A percentile compares a stretch with the other conserved stretches of the same genome.
These are phyloP conservation scores for Hippophae rhamnoides DNA, from an alignment of 306 rosid genomes.

Conservation along the genomic window DNA sequence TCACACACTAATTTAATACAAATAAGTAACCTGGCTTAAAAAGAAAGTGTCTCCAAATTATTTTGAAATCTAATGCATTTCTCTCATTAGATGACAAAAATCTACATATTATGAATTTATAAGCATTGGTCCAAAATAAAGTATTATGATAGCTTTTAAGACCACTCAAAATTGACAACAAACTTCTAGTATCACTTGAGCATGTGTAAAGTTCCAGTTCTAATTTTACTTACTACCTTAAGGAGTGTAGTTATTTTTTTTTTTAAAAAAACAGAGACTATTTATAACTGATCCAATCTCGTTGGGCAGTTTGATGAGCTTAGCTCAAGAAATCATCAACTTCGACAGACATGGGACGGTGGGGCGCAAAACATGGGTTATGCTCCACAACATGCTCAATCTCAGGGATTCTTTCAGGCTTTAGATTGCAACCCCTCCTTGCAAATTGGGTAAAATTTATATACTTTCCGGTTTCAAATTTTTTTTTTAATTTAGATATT, in stretches of 20 bases:
- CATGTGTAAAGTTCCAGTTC: not conserved
- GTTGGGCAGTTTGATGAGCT: constrained; percentile 71
- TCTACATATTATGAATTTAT: too few species aligned
- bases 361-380: constrained; percentile 59
- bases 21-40: not conserved
- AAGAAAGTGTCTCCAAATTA: not conserved
- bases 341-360: constrained; percentile 64
- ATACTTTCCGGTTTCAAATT: too few species aligned
- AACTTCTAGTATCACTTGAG: too few species aligned
- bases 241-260: not conserved
- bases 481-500: too few species aligned
- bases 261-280: not conserved
- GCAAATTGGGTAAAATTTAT: constrained; percentile 39
- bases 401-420: constrained; percentile 45
- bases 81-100: not conserved
- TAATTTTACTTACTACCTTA: not conserved
- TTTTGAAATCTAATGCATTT: not conserved
- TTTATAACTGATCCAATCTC: not conserved
- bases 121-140: too few species aligned
- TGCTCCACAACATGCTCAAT: constrained; percentile 44
- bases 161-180: too few species aligned
- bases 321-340: constrained; percentile 54
- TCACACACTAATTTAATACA: not conserved
- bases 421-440: constrained; percentile 64
- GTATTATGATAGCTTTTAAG: too few species aligned